Evolutionary conservation across 805 yeast species (phyloP).

Genomic region (Wickerhamomyces pijperi): DNA sequence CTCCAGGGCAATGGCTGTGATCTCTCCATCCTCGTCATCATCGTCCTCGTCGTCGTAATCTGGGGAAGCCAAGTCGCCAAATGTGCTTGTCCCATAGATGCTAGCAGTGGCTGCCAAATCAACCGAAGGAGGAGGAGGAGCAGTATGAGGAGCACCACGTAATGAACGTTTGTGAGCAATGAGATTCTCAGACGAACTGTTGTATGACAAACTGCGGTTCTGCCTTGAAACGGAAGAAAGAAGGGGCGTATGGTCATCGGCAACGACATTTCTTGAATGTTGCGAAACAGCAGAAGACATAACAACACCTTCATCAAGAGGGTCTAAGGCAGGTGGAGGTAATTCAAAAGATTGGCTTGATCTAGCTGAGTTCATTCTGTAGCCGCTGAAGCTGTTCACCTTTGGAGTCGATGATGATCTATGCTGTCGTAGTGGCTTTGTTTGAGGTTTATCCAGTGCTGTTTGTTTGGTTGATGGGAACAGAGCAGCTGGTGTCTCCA

Average conservation of each 20-base stretch:
- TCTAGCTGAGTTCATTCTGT: background rate
- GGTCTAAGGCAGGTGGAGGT: conserved; percentile 17
- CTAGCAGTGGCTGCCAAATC: background rate
- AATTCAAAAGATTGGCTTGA: conserved; percentile 6
- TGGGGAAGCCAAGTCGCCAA: background rate
- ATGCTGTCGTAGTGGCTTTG: background rate
- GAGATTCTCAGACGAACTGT: background rate
- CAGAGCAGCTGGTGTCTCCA: no score
- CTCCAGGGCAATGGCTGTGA: conserved; percentile 7
- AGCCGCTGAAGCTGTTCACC: background rate
- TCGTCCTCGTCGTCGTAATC: no score
- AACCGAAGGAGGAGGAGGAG: background rate
- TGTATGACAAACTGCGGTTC: background rate
- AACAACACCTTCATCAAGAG: background rate
- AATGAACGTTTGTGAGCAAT: no score
- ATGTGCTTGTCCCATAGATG: background rate
- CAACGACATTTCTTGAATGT: background rate
- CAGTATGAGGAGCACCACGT: no score
- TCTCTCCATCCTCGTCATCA: background rate
- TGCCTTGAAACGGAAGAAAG: conserved; percentile 1
- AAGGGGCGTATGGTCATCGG: conserved; percentile 17
- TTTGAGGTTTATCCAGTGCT: background rate
- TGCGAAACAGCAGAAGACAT: no score
- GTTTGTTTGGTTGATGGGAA: no score
- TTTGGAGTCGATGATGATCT: background rate